Conservation (phyloP, 805 yeast species). For the Hanseniaspora valbyensis region DNA sequence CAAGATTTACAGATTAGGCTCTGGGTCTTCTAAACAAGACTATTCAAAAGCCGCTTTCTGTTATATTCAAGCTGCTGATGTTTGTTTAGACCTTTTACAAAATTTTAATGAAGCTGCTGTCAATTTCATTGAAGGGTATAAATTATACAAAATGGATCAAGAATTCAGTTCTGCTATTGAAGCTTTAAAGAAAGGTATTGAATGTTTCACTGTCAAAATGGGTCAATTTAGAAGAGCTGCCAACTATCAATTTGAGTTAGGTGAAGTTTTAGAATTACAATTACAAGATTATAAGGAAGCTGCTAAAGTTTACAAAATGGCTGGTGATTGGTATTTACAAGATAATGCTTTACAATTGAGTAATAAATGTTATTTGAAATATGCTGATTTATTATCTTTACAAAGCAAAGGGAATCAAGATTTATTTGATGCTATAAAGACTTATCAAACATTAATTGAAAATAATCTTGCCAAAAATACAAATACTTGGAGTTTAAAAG, state of each 20-base stretch:
- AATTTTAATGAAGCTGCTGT: slow-evolving; percentile 86
- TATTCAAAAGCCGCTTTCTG: slow-evolving; percentile 78
- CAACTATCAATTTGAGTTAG: slow-evolving; percentile 82
- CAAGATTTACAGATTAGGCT: slow-evolving; percentile 68
- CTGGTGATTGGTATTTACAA: slow-evolving; percentile 90
- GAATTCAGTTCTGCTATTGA: slow-evolving; percentile 63
- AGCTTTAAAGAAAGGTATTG: slow-evolving; percentile 65
- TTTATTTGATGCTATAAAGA: slow-evolving; percentile 61
- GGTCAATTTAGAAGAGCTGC: slow-evolving; percentile 98
- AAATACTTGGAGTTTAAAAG: slow-evolving; percentile 86
- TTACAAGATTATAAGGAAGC: slow-evolving; percentile 60
- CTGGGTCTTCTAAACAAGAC: slow-evolving; percentile 65
- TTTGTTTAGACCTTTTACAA: slow-evolving; percentile 25
- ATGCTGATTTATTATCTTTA: slow-evolving; percentile 78
- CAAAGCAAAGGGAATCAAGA: slow-evolving; percentile 38
- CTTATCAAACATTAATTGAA: slow-evolving; percentile 68
- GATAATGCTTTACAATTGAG: slow-evolving; percentile 89
- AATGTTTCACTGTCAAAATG: slow-evolving; percentile 60
- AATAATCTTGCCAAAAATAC: slow-evolving; percentile 62
- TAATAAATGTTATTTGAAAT: slow-evolving; percentile 75
- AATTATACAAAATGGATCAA: slow-evolving; percentile 63
- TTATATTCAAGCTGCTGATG: slow-evolving; percentile 45
- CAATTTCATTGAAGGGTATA: slow-evolving; percentile 80
- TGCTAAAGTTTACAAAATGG: slow-evolving; percentile 68
- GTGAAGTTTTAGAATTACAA: slow-evolving; percentile 70